These are phyloP conservation scores for Magnusiomyces fungicola DNA, from an alignment of 1,139 yeast genomes.

Conservation along the genomic window DNA sequence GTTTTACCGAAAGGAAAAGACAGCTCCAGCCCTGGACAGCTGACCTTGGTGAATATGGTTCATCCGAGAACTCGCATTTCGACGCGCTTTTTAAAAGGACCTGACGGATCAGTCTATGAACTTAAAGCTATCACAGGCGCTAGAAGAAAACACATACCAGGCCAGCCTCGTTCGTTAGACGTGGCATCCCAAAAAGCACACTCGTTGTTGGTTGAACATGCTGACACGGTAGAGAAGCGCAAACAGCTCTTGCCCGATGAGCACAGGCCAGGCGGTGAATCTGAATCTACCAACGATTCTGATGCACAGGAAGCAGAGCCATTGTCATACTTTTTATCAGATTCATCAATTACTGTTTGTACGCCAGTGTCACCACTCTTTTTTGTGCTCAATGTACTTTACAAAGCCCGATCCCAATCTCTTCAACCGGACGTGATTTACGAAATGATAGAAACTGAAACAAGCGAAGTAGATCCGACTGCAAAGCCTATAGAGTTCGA, in stretches of 20 bases:
- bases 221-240: no score
- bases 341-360: slow-evolving; percentile 25
- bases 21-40: background rate
- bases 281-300: background rate
- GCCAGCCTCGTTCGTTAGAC: slow-evolving; percentile 8
- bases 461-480: slow-evolving; percentile 5
- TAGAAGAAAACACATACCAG: background rate
- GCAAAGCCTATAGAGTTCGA: slow-evolving; percentile 4
- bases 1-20: background rate
- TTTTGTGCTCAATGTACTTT: slow-evolving; percentile 26
- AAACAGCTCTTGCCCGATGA: no score
- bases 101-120: slow-evolving; percentile 3
- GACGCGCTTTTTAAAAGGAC: slow-evolving; percentile 6
- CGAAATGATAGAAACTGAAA: slow-evolving; percentile 21
- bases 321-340: slow-evolving; percentile 16
- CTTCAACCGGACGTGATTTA: slow-evolving; percentile 30
- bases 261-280: background rate
- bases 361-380: slow-evolving; percentile 30
- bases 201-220: slow-evolving; percentile 4
- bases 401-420: slow-evolving; percentile 18
- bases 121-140: slow-evolving; percentile 8
- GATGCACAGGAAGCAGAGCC: background rate
- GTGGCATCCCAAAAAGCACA: slow-evolving; percentile 6
- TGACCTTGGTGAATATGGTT: background rate
- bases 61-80: slow-evolving; percentile 13